A percentile compares a stretch with the other conserved stretches of the same genome.
phyloP scores from a whole-genome alignment of 1,139 yeast species.

The Entelexis paramagnoliae region DNA sequence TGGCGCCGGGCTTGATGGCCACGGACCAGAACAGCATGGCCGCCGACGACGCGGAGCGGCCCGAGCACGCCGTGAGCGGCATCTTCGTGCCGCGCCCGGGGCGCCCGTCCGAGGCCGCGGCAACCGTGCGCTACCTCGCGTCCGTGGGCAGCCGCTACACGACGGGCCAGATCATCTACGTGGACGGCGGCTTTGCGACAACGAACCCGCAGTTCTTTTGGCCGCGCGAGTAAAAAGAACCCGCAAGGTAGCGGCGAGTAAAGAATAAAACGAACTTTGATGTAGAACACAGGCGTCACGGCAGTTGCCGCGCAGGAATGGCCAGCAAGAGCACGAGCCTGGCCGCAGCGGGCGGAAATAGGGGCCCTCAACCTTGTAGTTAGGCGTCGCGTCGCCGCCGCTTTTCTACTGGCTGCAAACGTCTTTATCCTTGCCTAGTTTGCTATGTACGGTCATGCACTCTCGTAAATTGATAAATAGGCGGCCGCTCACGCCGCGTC shows the following conservation, averaged over 20 bases:
- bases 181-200: constrained; percentile 18
- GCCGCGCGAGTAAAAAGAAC: neutral
- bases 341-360: no score
- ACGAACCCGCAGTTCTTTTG: constrained; percentile 20
- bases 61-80: constrained; percentile 4
- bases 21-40: constrained; percentile 18
- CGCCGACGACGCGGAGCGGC: constrained; percentile 18
- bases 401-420: no score
- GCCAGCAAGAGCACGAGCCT: no score
- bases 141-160: constrained; percentile 19
- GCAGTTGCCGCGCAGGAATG: no score
- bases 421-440: no score
- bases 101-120: constrained; percentile 18
- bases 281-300: no score
- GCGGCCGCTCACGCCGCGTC: constrained; percentile 4
- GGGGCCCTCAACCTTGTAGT: no score
- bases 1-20: constrained; percentile 20
- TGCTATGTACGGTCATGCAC: no score
- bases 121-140: constrained; percentile 14
- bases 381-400: no score
- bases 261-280: no score
- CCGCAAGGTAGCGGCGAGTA: no score
- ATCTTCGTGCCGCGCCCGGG: constrained; percentile 18
- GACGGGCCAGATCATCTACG: constrained; percentile 18
- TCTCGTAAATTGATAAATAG: no score